These are phyloP conservation scores for Parasitella parasitica DNA, from an alignment of 371 early-diverging fungal species.

Conservation along the genomic window DNA sequence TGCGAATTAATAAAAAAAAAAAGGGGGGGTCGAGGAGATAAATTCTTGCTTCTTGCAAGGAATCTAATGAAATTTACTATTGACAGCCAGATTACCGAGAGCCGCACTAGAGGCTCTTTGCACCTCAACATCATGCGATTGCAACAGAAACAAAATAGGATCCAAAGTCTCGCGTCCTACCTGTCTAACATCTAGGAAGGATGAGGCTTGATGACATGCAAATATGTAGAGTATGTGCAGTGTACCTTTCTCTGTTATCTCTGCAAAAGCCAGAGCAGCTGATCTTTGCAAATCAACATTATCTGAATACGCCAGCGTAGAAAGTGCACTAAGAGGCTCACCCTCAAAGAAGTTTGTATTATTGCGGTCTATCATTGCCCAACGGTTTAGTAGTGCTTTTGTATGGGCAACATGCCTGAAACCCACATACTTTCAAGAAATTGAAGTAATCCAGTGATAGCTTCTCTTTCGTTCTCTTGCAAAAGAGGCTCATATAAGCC, in stretches of 20 bases:
- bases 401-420: neutral
- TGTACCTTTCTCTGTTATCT: conserved; percentile 79
- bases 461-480: conserved; percentile 84
- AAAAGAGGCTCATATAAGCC: conserved; percentile 79
- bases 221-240: neutral
- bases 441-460: conserved; percentile 80
- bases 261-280: conserved; percentile 90
- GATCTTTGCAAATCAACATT: conserved; percentile 86
- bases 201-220: neutral
- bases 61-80: conserved; percentile 55
- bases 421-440: conserved; percentile 84
- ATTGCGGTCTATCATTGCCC: conserved; percentile 69
- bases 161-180: conserved; percentile 80
- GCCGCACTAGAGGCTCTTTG: conserved; percentile 90
- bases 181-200: conserved; percentile 64
- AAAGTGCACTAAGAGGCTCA: conserved; percentile 79
- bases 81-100: conserved; percentile 87
- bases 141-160: conserved; percentile 80
- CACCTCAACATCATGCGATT: conserved; percentile 85
- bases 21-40: neutral
- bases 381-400: neutral
- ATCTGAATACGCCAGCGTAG: conserved; percentile 82
- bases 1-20: neutral
- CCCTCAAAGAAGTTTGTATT: conserved; percentile 88
- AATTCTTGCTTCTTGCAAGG: neutral